Evolutionary conservation across 305 asterid species (phyloP).

Genomic region (Fraxinus xanthoxyloides): DNA sequence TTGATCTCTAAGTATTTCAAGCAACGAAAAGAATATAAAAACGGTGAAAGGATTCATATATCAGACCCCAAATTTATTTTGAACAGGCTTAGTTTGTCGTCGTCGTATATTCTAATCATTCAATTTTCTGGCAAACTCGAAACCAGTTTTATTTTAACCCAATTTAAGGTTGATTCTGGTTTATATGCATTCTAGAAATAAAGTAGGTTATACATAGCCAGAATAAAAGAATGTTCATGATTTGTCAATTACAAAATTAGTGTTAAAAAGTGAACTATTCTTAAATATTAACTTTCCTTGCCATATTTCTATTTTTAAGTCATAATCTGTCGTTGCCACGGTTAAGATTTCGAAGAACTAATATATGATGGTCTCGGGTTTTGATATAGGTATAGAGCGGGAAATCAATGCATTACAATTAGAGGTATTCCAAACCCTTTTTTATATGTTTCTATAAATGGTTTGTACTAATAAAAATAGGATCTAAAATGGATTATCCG

Average conservation of each 20-base stretch:
- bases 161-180: background rate
- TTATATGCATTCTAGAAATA: background rate
- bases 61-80: background rate
- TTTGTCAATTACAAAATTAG: background rate
- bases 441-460: background rate
- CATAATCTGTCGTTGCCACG: background rate
- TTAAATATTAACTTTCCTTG: background rate
- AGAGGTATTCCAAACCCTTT: conserved; percentile 41
- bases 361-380: conserved; percentile 8
- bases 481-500: background rate
- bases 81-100: background rate
- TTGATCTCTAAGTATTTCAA: background rate
- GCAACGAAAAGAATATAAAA: background rate
- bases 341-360: background rate
- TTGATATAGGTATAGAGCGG: conserved; percentile 53
- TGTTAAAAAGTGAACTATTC: background rate
- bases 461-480: background rate
- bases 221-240: background rate
- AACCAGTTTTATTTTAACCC: background rate
- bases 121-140: background rate
- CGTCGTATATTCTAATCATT: too few species aligned
- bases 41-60: background rate
- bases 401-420: conserved; percentile 60
- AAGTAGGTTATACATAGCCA: background rate
- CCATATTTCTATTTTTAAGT: background rate